Percentiles rank a stretch among this genome's conserved stretches.
phyloP scores from a whole-genome alignment of 179 eudicot genomes.

The Gypsophila paniculata region DNA sequence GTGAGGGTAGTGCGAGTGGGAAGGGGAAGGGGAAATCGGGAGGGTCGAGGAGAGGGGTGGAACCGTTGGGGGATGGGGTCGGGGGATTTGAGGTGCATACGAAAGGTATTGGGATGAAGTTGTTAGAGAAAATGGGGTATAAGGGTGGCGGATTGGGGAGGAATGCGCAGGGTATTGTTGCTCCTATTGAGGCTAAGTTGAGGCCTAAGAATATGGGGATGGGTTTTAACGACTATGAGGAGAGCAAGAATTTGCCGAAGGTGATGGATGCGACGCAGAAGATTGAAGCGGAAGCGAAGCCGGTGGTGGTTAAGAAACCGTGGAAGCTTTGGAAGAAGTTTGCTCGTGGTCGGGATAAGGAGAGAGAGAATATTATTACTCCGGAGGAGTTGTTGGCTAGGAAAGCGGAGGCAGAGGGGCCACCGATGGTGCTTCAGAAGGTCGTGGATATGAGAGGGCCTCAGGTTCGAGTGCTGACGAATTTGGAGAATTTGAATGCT shows the following conservation, averaged over 20 bases:
- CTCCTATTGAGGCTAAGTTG: slow-evolving; percentile 76
- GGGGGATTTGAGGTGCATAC: slow-evolving; percentile 75
- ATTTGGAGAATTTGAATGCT: slow-evolving; percentile 78
- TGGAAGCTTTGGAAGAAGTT: slow-evolving; percentile 62
- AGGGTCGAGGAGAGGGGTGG: slow-evolving; percentile 24
- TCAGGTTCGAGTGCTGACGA: slow-evolving; percentile 75
- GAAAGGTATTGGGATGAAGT: slow-evolving; percentile 69
- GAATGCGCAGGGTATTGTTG: slow-evolving; percentile 70
- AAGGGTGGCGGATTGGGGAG: slow-evolving; percentile 87
- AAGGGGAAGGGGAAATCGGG: slow-evolving; percentile 25
- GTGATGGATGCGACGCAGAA: slow-evolving; percentile 26
- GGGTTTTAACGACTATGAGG: slow-evolving; percentile 78
- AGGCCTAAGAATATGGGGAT: slow-evolving; percentile 82
- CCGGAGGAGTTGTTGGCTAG: slow-evolving; percentile 68
- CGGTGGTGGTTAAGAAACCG: slow-evolving; percentile 44
- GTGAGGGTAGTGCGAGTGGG: slow-evolving; percentile 13
- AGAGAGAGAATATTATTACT: slow-evolving; percentile 54
- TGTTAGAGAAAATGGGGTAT: slow-evolving; percentile 80
- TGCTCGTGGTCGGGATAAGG: slow-evolving; percentile 38
- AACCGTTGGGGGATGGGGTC: slow-evolving; percentile 33
- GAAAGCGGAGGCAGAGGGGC: slow-evolving; percentile 54
- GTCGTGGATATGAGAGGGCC: slow-evolving; percentile 96
- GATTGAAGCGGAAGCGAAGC: slow-evolving; percentile 44
- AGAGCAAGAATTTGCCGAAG: slow-evolving; percentile 43
- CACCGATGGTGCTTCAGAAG: slow-evolving; percentile 57